phyloP scores from a whole-genome alignment of 2,329 filamentous ascomycete species.

The Zalaria obscura region DNA sequence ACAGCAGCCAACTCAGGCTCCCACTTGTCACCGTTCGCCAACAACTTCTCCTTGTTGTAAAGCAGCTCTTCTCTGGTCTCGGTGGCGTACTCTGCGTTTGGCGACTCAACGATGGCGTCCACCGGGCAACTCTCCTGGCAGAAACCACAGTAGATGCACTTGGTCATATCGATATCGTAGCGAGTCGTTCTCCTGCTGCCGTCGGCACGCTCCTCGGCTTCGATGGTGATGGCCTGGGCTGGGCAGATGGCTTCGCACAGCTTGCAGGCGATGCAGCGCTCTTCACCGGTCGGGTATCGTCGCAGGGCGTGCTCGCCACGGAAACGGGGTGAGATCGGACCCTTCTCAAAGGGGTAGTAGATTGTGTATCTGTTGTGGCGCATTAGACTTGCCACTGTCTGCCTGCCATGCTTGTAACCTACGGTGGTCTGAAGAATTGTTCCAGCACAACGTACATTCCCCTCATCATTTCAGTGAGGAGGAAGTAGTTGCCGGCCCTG shows the following conservation, averaged over 20 bases:
- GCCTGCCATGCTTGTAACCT: slow-evolving; percentile 32
- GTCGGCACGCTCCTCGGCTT: slow-evolving; percentile 94
- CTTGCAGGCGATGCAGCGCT: slow-evolving; percentile 99
- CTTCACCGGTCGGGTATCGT: slow-evolving; percentile 92
- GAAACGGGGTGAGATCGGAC: slow-evolving; percentile 94
- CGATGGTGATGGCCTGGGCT: slow-evolving; percentile 95
- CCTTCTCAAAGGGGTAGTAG: slow-evolving; percentile 98
- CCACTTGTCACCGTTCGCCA: slow-evolving; percentile 47
- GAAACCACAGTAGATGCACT: slow-evolving; percentile 99
- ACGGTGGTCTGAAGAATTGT: slow-evolving; percentile 97
- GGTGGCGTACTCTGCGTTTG: slow-evolving; percentile 10
- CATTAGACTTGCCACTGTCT: slow-evolving; percentile 13
- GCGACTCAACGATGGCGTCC: slow-evolving; percentile 63
- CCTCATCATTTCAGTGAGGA: slow-evolving; percentile 87
- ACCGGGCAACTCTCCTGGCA: slow-evolving; percentile 99
- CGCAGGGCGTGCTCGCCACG: slow-evolving; percentile 94
- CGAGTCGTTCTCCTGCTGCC: slow-evolving; percentile 88
- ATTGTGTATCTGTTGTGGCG: slow-evolving; percentile 67
- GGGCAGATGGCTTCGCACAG: slow-evolving; percentile 97
- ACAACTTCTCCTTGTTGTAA: slow-evolving; percentile 83
- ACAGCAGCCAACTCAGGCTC: slow-evolving; percentile 90
- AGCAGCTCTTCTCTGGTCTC: slow-evolving; percentile 48
- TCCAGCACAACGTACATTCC: slow-evolving; percentile 97
- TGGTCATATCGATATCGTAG: slow-evolving; percentile 99
- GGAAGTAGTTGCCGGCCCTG: slow-evolving; percentile 82